Base-by-base conservation (phyloP, 2,329 filamentous ascomycete genomes). In the Metarhizium guizhouense region DNA sequence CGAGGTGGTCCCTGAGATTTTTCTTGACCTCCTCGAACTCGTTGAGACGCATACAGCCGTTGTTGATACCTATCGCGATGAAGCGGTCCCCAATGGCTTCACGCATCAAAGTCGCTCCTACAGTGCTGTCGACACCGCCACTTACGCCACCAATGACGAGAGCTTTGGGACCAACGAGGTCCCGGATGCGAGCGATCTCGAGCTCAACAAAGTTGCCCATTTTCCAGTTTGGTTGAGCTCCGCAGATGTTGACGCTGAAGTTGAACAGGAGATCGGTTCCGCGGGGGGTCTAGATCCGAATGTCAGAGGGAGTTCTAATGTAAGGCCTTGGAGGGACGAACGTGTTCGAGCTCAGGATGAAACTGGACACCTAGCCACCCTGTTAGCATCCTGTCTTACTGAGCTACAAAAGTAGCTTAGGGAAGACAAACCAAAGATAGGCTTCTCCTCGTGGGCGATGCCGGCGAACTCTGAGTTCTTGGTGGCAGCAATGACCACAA, bases 51-150 rank as follows among this genome's bases (percentile, higher is more conserved):
- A 99, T 85, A 53, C 90, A 77, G 20, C 70, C 71, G 47, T 88
- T 96, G 73, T 97, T 86, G 7, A 96, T 84, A 20, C 96, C 80
- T 3, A 95, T 82, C 16, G 90, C 90, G 62, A 92, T 82, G 76
- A 34, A 50, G 40, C 54, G 51, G 50, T 47, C 59, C 56, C 74
- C 78, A 67, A 96, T 96, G 6, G 91, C 91, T 66, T 90, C 84
- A 62, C 86, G 79, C 88, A 95, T 93, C 20, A 96, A 78, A 70
- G 85, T 88, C 0, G 90, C 89, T 2, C 86, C 91, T 11, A 96
- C 92, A 3, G 92, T 96, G 11, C 83, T 88, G 71, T 96, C 92
- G 16, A 96, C 92, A 64, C 92, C 92, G 61, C 91, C 91, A 59
- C 82, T 72, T 30, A 74, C n/a, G 6, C 16, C 42, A 6, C 42